Evolutionary conservation across 306 rosid species (phyloP).

Genomic region (Ochetophila trinervis): DNA sequence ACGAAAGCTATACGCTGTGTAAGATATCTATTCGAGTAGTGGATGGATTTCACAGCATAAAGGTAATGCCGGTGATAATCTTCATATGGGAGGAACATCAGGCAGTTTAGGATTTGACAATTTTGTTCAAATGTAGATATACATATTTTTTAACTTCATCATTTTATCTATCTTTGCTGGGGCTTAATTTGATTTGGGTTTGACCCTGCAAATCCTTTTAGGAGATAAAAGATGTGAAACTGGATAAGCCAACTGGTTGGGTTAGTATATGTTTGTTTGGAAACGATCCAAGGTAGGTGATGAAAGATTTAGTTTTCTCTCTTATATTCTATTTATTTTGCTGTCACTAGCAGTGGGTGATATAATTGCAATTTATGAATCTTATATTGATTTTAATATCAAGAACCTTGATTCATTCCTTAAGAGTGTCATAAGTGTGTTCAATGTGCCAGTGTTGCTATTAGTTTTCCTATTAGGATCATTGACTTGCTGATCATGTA

Average conservation of each 20-base stretch:
- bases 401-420: background rate
- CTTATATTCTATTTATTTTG: background rate
- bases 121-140: too few relatives aligned
- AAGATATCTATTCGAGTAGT: conserved; percentile 81
- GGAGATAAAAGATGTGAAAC: conserved; percentile 88
- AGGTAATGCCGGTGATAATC: conserved; percentile 36
- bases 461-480: background rate
- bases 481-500: too few relatives aligned
- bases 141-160: too few relatives aligned
- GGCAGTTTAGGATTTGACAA: too few relatives aligned
- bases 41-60: conserved; percentile 90
- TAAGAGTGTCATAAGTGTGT: background rate
- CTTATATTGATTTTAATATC: background rate
- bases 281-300: too few relatives aligned
- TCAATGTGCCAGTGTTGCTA: background rate
- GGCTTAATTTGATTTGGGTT: conserved; percentile 12
- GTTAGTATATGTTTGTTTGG: too few relatives aligned
- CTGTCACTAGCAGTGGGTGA: background rate
- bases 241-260: too few relatives aligned
- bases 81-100: too few relatives aligned
- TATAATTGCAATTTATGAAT: background rate
- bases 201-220: conserved; percentile 31
- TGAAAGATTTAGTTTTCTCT: background rate
- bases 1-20: conserved; percentile 90
- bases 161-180: background rate